Percentiles rank a stretch among this genome's conserved stretches.
Evolutionary conservation across 1,284 basidiomycete species (phyloP).

Genomic region (Ustilago tritici): DNA sequence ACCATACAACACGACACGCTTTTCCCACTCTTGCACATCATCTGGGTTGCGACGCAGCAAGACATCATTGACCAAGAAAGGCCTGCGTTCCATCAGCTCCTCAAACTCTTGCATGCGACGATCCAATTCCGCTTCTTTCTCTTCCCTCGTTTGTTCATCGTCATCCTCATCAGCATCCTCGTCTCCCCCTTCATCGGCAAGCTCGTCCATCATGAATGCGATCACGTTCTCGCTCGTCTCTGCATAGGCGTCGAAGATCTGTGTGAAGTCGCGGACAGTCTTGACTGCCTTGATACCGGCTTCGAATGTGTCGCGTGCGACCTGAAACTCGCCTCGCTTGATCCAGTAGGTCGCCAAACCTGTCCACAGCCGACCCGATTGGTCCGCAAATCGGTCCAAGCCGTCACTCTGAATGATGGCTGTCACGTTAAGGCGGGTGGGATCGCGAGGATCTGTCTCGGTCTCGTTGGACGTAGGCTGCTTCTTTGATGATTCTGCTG

Average conservation of each 20-base stretch:
- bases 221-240: slow-evolving; percentile 94
- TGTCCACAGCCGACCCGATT: slow-evolving; percentile 94
- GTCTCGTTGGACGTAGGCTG: slow-evolving; percentile 73
- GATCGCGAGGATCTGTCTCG: slow-evolving; percentile 83
- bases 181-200: slow-evolving; percentile 73
- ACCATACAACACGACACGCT: slow-evolving; percentile 91
- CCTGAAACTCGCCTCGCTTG: slow-evolving; percentile 93
- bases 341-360: slow-evolving; percentile 98
- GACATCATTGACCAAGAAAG: slow-evolving; percentile 97
- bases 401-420: slow-evolving; percentile 86
- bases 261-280: slow-evolving; percentile 96
- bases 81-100: slow-evolving; percentile 91
- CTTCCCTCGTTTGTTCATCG: slow-evolving; percentile 70
- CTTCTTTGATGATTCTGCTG: slow-evolving; percentile 70
- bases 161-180: slow-evolving; percentile 44
- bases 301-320: slow-evolving; percentile 88
- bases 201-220: slow-evolving; percentile 87
- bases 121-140: slow-evolving; percentile 89
- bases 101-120: slow-evolving; percentile 92
- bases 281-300: slow-evolving; percentile 84
- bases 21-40: slow-evolving; percentile 99
- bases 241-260: slow-evolving; percentile 96
- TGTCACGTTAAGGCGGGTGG: slow-evolving; percentile 86
- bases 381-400: slow-evolving; percentile 89
- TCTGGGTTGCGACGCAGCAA: slow-evolving; percentile 92